Evolutionary conservation across 2,329 filamentous ascomycete genomes (phyloP).

Genomic region (Berkeleyomyces rouxiae): DNA sequence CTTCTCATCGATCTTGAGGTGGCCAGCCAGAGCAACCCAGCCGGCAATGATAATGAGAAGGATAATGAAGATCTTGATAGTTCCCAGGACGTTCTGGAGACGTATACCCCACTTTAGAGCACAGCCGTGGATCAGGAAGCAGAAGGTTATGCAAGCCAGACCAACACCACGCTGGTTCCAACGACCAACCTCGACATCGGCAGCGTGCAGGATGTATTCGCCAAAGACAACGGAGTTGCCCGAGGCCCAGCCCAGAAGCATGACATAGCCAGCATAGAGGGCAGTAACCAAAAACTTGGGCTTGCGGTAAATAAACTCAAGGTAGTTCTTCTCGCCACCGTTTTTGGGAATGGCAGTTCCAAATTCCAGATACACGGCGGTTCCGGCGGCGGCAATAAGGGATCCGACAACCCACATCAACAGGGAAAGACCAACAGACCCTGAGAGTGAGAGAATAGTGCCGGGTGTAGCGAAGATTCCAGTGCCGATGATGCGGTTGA

Average conservation of each 20-base stretch:
- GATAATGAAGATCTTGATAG: slow-evolving; percentile 49
- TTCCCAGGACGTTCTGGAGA: slow-evolving; percentile 48
- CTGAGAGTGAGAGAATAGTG: slow-evolving; percentile 37
- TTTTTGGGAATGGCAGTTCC: slow-evolving; percentile 48
- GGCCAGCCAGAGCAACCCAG: slow-evolving; percentile 44
- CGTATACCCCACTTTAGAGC: slow-evolving; percentile 50
- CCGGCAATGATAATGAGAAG: slow-evolving; percentile 48
- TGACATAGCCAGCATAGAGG: slow-evolving; percentile 43
- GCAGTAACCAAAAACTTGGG: slow-evolving; percentile 45
- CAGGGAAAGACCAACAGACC: slow-evolving; percentile 44
- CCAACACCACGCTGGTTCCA: slow-evolving; percentile 54
- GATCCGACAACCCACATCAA: slow-evolving; percentile 48
- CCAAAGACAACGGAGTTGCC: slow-evolving; percentile 54
- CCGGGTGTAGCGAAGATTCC: slow-evolving; percentile 50
- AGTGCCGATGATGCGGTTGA: slow-evolving; percentile 50
- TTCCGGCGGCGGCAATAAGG: slow-evolving; percentile 43
- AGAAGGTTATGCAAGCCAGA: slow-evolving; percentile 47
- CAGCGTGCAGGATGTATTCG: slow-evolving; percentile 52
- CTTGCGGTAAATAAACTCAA: slow-evolving; percentile 45
- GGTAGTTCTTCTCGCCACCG: slow-evolving; percentile 51
- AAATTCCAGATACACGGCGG: slow-evolving; percentile 49
- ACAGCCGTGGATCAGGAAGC: slow-evolving; percentile 48
- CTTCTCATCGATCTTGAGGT: slow-evolving; percentile 39
- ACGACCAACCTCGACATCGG: slow-evolving; percentile 41
- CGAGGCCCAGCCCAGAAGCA: slow-evolving; percentile 48